phyloP scores from a whole-genome alignment of 176 grass and related monocot species.

The Zoysia pacifica region DNA sequence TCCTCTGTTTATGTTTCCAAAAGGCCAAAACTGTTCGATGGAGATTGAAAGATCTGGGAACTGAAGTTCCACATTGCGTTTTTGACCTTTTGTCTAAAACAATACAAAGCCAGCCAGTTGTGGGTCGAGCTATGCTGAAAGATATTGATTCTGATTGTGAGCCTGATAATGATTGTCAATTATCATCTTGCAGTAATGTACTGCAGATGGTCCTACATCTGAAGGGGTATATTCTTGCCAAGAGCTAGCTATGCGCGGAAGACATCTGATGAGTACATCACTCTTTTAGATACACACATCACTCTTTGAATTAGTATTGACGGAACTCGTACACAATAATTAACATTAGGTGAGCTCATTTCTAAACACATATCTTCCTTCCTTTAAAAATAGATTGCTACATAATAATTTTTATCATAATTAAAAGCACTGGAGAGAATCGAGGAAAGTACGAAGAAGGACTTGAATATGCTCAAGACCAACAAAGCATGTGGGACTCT shows the following conservation, averaged over 20 bases:
- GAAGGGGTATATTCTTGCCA: slow-evolving; percentile 70
- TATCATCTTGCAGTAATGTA: slow-evolving; percentile 47
- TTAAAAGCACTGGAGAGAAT: too few species aligned
- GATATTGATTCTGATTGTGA: slow-evolving; percentile 77
- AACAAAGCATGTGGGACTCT: too few species aligned
- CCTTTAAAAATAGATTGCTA: too few species aligned
- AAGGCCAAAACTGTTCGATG: slow-evolving; percentile 70
- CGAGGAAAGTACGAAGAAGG: too few species aligned
- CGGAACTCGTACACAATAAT: too few species aligned
- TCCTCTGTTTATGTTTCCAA: slow-evolving; percentile 22
- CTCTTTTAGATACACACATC: too few species aligned
- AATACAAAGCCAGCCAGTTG: slow-evolving; percentile 68
- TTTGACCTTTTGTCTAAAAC: slow-evolving; percentile 77
- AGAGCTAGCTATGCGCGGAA: slow-evolving; percentile 61
- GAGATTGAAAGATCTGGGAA: slow-evolving; percentile 70
- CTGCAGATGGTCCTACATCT: slow-evolving; percentile 56
- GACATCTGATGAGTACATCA: background rate
- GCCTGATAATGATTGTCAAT: slow-evolving; percentile 51
- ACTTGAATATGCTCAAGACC: too few species aligned
- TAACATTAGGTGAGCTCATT: too few species aligned
- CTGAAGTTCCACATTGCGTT: slow-evolving; percentile 77
- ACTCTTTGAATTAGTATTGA: too few species aligned
- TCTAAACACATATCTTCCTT: too few species aligned
- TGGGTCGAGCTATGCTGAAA: slow-evolving; percentile 79
- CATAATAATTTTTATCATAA: too few species aligned